Percentiles rank a stretch among this genome's conserved stretches.
These are phyloP conservation scores for Coemansia sp. DNA, from an alignment of 192 early-diverging fungal species.

Conservation along the genomic window DNA sequence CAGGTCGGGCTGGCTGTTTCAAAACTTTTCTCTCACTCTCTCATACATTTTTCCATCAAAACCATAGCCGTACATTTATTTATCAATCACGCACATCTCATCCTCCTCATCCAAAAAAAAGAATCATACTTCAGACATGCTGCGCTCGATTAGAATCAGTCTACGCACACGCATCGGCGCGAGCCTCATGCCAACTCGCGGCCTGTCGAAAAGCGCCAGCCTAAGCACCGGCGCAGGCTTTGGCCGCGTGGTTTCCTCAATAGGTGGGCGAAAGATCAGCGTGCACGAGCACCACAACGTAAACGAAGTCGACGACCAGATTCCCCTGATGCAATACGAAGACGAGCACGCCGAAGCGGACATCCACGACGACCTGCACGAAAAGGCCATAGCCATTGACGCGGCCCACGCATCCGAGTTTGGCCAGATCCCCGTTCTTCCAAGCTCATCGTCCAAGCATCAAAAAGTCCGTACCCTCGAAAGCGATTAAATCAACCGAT, in stretches of 20 bases:
- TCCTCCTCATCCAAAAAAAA: too few relatives aligned
- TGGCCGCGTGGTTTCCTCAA: neutral
- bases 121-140: neutral
- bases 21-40: too few relatives aligned
- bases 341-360: neutral
- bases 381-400: conserved; percentile 1
- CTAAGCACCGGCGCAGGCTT: neutral
- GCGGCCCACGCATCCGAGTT: conserved; percentile 19
- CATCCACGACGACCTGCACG: conserved; percentile 2
- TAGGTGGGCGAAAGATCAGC: conserved; percentile 5
- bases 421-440: conserved; percentile 21
- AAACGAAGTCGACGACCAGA: conserved; percentile 4
- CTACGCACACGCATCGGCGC: neutral
- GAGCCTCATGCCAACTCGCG: neutral
- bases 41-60: too few relatives aligned
- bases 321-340: neutral
- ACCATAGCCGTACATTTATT: too few relatives aligned
- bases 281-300: conserved; percentile 11
- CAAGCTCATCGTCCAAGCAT: conserved; percentile 12
- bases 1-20: too few relatives aligned
- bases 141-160: neutral
- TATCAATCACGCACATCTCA: too few relatives aligned
- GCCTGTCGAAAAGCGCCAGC: neutral
- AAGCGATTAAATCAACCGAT: conserved; percentile 2
- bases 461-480: conserved; percentile 17